A percentile compares a stretch with the other conserved stretches of the same genome.
Evolutionary conservation across 257 asterid species (phyloP).

Genomic region (Fraxinus americana): DNA sequence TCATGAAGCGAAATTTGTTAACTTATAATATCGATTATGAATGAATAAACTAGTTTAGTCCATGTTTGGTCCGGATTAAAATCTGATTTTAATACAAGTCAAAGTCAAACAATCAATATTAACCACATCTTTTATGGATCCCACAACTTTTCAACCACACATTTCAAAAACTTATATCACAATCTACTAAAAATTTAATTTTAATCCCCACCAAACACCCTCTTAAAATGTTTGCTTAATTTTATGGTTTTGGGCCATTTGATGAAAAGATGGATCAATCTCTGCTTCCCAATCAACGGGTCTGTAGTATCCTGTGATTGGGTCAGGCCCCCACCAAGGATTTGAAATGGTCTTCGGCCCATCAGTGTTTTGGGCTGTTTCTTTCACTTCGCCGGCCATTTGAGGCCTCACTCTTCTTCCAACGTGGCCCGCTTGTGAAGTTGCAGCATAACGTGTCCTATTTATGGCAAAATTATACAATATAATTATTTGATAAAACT

Average conservation of each 20-base stretch:
- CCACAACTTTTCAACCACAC: too few relatives aligned
- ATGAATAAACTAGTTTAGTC: neutral
- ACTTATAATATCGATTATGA: neutral
- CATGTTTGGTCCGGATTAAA: too few relatives aligned
- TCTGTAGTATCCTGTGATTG: slow-evolving; percentile 1
- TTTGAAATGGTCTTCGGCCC: neutral
- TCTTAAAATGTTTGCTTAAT: neutral
- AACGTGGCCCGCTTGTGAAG: neutral
- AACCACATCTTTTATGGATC: too few relatives aligned
- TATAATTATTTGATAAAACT: too few relatives aligned
- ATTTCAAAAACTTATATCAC: too few relatives aligned
- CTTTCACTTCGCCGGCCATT: neutral
- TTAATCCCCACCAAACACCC: too few relatives aligned
- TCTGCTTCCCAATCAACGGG: neutral
- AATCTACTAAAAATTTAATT: too few relatives aligned
- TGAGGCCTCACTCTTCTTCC: neutral
- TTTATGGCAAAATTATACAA: neutral
- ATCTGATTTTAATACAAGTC: too few relatives aligned
- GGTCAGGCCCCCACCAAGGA: slow-evolving; percentile 6
- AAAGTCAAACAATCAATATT: too few relatives aligned
- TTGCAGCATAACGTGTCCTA: neutral
- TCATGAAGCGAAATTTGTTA: neutral
- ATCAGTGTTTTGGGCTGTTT: neutral
- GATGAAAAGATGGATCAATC: neutral
- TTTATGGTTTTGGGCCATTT: neutral